Evolutionary conservation across 495 filamentous ascomycete species (phyloP), one percentile per base, ranked within the genome.

Genomic region (Sphaerosporella brunnea): DNA sequence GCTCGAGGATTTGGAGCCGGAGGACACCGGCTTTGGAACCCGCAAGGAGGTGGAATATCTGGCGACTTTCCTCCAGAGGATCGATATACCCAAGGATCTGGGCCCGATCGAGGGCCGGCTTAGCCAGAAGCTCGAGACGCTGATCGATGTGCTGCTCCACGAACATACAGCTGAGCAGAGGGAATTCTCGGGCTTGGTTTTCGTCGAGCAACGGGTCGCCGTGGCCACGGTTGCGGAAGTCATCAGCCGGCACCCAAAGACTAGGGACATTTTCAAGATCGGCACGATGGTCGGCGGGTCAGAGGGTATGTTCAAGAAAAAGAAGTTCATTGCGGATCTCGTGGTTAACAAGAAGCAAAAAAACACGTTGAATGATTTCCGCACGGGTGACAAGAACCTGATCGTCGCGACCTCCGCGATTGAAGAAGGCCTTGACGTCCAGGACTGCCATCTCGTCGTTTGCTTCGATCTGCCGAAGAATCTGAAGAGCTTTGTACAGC

Each of bases 391-490:
- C 2, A 74, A 74, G 24, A 90, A 94, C 53, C 66, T 97, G 1
- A 68, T 97, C 8, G 64, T 97, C 4, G 73, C 84, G 0, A 95
- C 88, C 0, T 81, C 74, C 54, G 87, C 87, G 0, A 65, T 93
- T 0, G 88, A 96, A 62, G 90, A 97, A 63, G 90, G 88, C 0
- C 82, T 97, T 32, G 88, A 95, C 60, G 71, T 95, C 2, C 78
- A 79, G 7, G 76, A 78, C 4, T 95, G 88, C 60, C 82, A 88
- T 54, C 57, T 84, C 25, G 84, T 95, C 10, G 68, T 94, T n/a
- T 90, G 84, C 56, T 93, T 82, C 55, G 75, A 93, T 50, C 64
- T 69, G 32, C 84, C 84, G 2, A 60, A 66, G 4, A 88, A 80
- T 46, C 63, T 93, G 23, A 88, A 87, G 55, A 81, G 83, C 0